phyloP scores from a whole-genome alignment of 2,329 filamentous ascomycete genomes.

The Berkeleyomyces rouxiae region DNA sequence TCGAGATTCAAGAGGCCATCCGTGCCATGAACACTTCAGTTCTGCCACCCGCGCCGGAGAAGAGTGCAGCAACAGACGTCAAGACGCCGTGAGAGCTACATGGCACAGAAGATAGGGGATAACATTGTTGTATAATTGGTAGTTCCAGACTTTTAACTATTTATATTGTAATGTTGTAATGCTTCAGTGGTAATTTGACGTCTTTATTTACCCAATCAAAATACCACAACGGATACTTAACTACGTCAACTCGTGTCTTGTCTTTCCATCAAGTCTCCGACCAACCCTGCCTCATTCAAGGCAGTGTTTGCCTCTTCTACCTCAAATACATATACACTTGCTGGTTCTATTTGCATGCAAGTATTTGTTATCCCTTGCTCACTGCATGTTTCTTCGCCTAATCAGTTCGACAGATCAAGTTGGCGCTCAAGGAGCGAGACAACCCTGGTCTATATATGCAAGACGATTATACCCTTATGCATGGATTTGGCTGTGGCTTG shows the following conservation, averaged over 20 bases:
- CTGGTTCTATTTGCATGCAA: too few relatives aligned
- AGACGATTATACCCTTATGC: not conserved
- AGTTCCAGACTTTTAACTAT: not conserved
- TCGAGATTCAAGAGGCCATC: conserved; percentile 34
- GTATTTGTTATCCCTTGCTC: too few relatives aligned
- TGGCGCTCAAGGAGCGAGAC: too few relatives aligned
- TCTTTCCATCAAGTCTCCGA: too few relatives aligned
- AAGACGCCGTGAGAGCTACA: not conserved
- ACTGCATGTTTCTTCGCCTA: too few relatives aligned
- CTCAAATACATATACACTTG: too few relatives aligned
- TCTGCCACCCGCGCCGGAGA: conserved; percentile 28
- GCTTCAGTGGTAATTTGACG: not conserved
- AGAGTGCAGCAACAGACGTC: conserved; percentile 7
- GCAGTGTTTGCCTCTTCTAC: too few relatives aligned
- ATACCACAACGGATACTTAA: not conserved
- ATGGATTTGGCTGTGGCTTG: not conserved
- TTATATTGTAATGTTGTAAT: not conserved
- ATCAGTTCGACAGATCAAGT: too few relatives aligned
- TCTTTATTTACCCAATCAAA: not conserved
- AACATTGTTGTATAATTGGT: not conserved
- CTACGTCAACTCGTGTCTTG: too few relatives aligned
- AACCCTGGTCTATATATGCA: not conserved
- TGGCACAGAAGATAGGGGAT: not conserved
- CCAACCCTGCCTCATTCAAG: too few relatives aligned
- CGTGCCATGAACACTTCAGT: conserved; percentile 30